Percentiles rank a stretch among this genome's conserved stretches.
These are phyloP conservation scores for Lepidium campestre DNA, from an alignment of 441 rosid species.

Conservation along the genomic window DNA sequence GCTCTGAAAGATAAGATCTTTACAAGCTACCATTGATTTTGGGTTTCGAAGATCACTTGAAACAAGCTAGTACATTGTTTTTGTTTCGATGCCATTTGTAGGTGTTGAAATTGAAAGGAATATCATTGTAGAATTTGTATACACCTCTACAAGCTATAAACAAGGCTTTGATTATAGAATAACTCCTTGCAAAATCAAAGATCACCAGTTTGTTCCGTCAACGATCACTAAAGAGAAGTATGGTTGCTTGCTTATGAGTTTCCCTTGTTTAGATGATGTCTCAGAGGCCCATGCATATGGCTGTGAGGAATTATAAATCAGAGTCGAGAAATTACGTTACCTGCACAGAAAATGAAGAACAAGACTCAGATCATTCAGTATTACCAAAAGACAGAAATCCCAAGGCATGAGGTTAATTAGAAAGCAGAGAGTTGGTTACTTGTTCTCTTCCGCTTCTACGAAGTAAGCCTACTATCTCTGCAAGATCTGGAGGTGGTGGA, in stretches of 20 bases:
- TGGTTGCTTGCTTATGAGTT: background rate
- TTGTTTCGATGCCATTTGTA: background rate
- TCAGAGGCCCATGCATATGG: background rate
- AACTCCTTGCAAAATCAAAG: background rate
- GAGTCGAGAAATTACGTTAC: background rate
- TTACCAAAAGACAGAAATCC: background rate
- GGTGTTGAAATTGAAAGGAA: background rate
- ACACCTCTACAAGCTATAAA: background rate
- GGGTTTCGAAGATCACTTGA: background rate
- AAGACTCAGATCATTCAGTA: background rate
- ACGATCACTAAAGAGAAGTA: background rate
- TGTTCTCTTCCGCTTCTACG: conserved; percentile 49
- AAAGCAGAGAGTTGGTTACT: conserved; percentile 25
- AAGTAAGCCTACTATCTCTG: conserved; percentile 46
- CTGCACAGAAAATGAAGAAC: background rate
- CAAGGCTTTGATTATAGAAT: background rate
- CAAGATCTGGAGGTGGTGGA: conserved; percentile 78
- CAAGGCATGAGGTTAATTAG: background rate
- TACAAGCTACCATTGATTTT: background rate
- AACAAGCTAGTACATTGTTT: background rate
- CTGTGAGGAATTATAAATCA: background rate
- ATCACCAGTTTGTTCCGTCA: background rate
- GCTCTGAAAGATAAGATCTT: too few relatives aligned
- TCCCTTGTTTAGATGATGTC: background rate
- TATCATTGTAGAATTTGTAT: background rate